Evolutionary conservation across 106 monocot genomes (phyloP).

Genomic region (Acorus calamus): DNA sequence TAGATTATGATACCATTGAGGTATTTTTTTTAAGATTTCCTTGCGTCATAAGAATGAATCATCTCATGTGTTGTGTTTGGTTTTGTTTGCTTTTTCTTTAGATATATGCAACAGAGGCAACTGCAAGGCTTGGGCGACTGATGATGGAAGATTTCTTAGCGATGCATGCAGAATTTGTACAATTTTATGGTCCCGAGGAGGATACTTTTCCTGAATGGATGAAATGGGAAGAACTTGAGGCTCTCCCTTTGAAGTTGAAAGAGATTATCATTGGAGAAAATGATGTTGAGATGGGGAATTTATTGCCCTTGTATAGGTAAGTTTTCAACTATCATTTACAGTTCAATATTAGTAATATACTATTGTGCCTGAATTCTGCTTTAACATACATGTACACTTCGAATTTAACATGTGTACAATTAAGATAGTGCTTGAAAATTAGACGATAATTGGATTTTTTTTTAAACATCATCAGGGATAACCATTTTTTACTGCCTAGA

Average conservation of each 20-base stretch:
- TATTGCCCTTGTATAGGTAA: conserved; percentile 79
- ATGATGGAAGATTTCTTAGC: conserved; percentile 80
- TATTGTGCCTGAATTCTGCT: background rate
- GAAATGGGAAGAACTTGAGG: conserved; percentile 56
- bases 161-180: conserved; percentile 61
- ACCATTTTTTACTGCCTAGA: too few relatives aligned
- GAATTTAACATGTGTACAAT: background rate
- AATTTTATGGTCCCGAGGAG: conserved; percentile 46
- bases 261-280: conserved; percentile 38
- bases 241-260: conserved; percentile 19
- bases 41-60: too few relatives aligned
- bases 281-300: conserved; percentile 47
- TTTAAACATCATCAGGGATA: too few relatives aligned
- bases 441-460: too few relatives aligned
- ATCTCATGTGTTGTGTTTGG: background rate
- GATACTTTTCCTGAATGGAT: conserved; percentile 51
- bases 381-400: background rate
- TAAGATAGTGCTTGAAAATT: too few relatives aligned
- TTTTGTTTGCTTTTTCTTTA: conserved; percentile 10
- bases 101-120: conserved; percentile 75
- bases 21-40: too few relatives aligned
- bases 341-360: background rate
- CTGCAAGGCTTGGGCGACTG: conserved; percentile 54
- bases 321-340: background rate
- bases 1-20: too few relatives aligned